phyloP scores from a whole-genome alignment of 1,284 basidiomycete genomes.

The Meira miltonrushii region DNA sequence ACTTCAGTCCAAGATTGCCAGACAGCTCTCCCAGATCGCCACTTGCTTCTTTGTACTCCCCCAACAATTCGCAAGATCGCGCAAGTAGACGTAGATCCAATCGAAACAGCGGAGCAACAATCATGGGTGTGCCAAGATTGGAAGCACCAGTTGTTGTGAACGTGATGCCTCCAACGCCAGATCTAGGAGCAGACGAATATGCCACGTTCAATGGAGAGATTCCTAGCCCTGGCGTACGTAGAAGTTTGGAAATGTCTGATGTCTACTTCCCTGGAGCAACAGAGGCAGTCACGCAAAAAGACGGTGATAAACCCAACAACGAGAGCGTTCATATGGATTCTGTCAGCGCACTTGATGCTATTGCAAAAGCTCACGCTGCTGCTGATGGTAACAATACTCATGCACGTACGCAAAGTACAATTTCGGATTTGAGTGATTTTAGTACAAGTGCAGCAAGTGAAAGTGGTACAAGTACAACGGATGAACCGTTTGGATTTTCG shows the following conservation, averaged over 20 bases:
- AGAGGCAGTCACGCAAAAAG: background rate
- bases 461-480: background rate
- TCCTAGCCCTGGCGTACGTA: constrained; percentile 3
- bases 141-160: constrained; percentile 32
- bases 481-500: constrained; percentile 11
- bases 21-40: background rate
- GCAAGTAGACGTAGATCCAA: too few relatives aligned
- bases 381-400: background rate
- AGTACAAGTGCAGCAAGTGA: constrained; percentile 4
- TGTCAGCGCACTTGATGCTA: too few relatives aligned
- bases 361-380: background rate
- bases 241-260: background rate
- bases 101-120: too few relatives aligned
- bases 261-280: background rate
- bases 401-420: background rate
- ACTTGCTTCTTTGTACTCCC: too few relatives aligned
- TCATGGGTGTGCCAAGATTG: too few relatives aligned
- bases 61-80: background rate
- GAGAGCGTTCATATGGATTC: too few relatives aligned
- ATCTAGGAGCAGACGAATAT: constrained; percentile 18
- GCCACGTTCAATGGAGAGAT: constrained; percentile 14
- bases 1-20: background rate
- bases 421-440: constrained; percentile 8
- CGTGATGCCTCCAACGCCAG: constrained; percentile 45
- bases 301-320: too few relatives aligned